Percentiles rank a stretch among this genome's conserved stretches.
These are phyloP conservation scores for Crithidia acanthocephali DNA, from an alignment of 208 protist species.

Conservation along the genomic window DNA sequence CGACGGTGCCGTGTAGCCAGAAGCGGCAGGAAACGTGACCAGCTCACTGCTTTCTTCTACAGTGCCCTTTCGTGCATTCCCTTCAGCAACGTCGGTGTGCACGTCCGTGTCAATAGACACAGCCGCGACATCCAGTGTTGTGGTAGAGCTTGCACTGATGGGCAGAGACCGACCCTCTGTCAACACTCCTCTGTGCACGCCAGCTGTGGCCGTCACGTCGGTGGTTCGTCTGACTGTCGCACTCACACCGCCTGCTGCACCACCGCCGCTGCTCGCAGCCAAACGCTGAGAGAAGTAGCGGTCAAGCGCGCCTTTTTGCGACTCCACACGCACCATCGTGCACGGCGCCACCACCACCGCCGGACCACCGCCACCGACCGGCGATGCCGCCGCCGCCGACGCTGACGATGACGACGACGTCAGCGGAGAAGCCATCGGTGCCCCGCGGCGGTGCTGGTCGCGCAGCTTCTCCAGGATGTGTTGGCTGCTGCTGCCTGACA, in stretches of 20 bases:
- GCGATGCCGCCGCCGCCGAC: conserved; percentile 2
- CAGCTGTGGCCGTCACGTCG: too few species aligned
- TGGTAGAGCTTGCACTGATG: not conserved
- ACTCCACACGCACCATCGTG: conserved; percentile 77
- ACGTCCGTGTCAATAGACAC: not conserved
- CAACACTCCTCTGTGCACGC: too few species aligned
- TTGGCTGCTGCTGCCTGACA: conserved; percentile 36
- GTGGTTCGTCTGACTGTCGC: not conserved
- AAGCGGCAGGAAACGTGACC: not conserved
- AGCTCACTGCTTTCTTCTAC: not conserved
- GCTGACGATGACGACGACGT: conserved; percentile 23
- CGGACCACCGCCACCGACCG: conserved; percentile 4
- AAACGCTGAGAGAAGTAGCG: conserved; percentile 52
- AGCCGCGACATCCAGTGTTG: not conserved
- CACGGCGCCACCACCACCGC: conserved; percentile 56
- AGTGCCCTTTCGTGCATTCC: not conserved
- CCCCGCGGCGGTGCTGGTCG: conserved; percentile 32
- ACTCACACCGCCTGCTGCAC: not conserved
- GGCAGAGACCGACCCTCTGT: not conserved
- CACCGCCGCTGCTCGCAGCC: not conserved
- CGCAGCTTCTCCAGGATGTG: conserved; percentile 32
- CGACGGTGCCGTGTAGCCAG: conserved; percentile 19
- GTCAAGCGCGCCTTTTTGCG: conserved; percentile 78
- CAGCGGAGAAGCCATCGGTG: conserved; percentile 33
- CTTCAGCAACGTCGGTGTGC: not conserved